A percentile compares a stretch with the other conserved stretches of the same genome.
Evolutionary conservation across 192 early-diverging fungal genomes (phyloP).

Genomic region (Ambispora gerdemannii): DNA sequence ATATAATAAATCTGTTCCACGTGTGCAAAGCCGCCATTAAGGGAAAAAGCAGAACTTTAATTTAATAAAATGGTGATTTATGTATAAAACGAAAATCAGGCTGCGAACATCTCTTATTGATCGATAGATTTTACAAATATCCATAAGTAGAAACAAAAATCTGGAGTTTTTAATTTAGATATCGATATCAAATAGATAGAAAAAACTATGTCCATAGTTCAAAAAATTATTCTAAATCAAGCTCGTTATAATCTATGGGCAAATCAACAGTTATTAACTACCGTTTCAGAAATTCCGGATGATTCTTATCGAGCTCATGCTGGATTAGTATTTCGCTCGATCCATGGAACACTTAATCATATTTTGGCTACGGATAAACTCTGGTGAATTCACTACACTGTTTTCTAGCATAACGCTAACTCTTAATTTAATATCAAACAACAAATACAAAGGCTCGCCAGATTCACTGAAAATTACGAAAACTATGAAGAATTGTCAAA

Average conservation of each 20-base stretch:
- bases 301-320: constrained; percentile 23
- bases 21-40: no score
- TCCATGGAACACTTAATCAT: constrained; percentile 38
- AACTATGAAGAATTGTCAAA: background rate
- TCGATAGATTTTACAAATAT: no score
- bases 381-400: constrained; percentile 17
- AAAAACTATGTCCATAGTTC: no score
- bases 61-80: no score
- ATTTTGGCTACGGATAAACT: constrained; percentile 21
- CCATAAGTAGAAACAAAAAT: no score
- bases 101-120: no score
- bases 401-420: background rate
- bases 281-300: constrained; percentile 11
- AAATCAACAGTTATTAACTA: constrained; percentile 15
- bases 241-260: constrained; percentile 30
- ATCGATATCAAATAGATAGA: no score
- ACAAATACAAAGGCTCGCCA: background rate
- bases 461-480: background rate
- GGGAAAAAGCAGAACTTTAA: no score
- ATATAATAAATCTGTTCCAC: no score
- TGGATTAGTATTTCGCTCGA: constrained; percentile 35
- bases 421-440: background rate
- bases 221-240: background rate
- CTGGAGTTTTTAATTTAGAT: no score
- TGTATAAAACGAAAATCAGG: no score